Evolutionary conservation across 169 alveolate genomes (phyloP), one percentile per base, ranked within the genome.

Genomic region (Plasmodium cynomolgi): DNA sequence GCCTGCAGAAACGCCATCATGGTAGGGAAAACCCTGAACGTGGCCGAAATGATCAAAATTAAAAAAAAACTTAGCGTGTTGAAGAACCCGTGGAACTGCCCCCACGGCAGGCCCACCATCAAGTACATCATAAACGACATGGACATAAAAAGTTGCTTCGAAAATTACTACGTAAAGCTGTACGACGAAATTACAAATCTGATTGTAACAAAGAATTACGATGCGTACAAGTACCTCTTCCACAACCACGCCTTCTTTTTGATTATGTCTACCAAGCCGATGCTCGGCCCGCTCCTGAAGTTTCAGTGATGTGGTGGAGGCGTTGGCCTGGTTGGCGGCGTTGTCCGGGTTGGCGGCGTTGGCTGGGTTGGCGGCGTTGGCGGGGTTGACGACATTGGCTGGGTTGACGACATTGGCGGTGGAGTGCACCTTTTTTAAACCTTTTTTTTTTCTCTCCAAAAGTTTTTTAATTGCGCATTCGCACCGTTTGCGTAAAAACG

Each of bases 41-140:
- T 88, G 33, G 62, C 92, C 20, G 96, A 98, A 77, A 99, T 99
- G 99, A 96, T 95, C 47, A 95, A 85, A 39, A 97, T 99, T 17
- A 97, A 98, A 17, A 90, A 91, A 37, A 97, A 97, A 72, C 94
- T 99, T 94, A 90, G 98, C 5, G 95, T 95, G 39, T 96, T 99
- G 37, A 96, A 98, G 56, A 98, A 99, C 73, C 99, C 99, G 8
- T 99, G 99, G 99, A 99, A 99, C 95, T 99, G 99, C 92, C 99
- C 99, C 37, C 99, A 99, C 95, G 99, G 99, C 5, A 95, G 99
- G 71, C 99, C 99, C 5, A 98, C 99, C n/a, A 97, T 99, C 81
- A 96, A 96, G 71, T 95, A 96, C 73, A 92, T 96, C 3, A 84
- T 84, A 11, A 88, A 88, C 41, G 58, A 79, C 62, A 62, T 88